Percentiles rank a stretch among this genome's conserved stretches.
These are phyloP conservation scores for Arachnomyces sp. DNA, from an alignment of 2,329 filamentous ascomycete genomes.

Conservation along the genomic window DNA sequence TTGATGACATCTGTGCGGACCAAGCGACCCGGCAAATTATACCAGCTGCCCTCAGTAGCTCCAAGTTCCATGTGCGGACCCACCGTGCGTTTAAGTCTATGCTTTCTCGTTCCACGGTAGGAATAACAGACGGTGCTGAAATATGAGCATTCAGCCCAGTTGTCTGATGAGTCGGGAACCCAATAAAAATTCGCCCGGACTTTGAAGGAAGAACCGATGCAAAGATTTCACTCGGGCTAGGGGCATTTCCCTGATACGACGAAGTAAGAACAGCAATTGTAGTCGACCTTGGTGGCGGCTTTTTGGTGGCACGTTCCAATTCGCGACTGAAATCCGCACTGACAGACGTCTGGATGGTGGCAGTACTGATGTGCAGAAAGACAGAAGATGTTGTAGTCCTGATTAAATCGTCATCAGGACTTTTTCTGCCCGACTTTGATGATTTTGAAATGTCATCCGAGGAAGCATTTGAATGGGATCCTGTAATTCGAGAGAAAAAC, in stretches of 20 bases:
- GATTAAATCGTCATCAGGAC: conserved; percentile 63
- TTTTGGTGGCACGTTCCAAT: conserved; percentile 91
- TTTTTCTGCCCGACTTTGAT: conserved; percentile 51
- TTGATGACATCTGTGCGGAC: conserved; percentile 71
- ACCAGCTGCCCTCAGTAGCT: conserved; percentile 83
- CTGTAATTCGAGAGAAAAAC: conserved; percentile 73
- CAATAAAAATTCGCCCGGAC: conserved; percentile 89
- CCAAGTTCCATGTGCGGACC: conserved; percentile 90
- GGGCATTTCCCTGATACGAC: conserved; percentile 69
- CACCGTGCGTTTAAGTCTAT: conserved; percentile 94
- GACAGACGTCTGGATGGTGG: conserved; percentile 69
- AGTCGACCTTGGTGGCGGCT: conserved; percentile 82
- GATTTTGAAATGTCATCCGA: conserved; percentile 30
- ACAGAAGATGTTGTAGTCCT: conserved; percentile 66
- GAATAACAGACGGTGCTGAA: conserved; percentile 90
- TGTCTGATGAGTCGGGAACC: conserved; percentile 94
- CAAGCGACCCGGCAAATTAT: conserved; percentile 86
- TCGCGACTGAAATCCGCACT: conserved; percentile 66
- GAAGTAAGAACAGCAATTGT: conserved; percentile 82
- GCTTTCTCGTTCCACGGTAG: conserved; percentile 91
- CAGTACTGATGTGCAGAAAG: conserved; percentile 81
- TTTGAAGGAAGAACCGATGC: conserved; percentile 81
- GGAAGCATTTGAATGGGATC: conserved; percentile 43
- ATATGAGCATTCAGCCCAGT: conserved; percentile 91
- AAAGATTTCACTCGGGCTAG: conserved; percentile 60